Base-by-base conservation (phyloP, 2,329 filamentous ascomycete genomes). In the Fusarium proliferatum region DNA sequence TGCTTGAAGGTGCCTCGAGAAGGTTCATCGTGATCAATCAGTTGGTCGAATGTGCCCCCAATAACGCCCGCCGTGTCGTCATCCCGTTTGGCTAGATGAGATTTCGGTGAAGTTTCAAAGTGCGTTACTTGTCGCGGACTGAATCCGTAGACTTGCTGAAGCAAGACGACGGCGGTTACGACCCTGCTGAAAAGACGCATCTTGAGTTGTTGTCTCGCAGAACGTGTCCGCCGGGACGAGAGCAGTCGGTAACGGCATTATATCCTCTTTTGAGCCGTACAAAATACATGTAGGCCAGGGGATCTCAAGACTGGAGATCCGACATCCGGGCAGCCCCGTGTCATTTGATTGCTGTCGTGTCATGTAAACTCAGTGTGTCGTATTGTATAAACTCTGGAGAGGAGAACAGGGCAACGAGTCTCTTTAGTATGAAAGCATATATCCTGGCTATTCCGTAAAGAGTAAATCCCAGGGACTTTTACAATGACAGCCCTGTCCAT, bases 1-100 rank as follows among this genome's bases (percentile, higher is more conserved):
- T 63, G 61, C 38, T 63, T 48, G 21, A 64, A 64, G 2, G 61
- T 63, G 3, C 61, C 61, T 6, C 41, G 13, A 6, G 61, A 64
- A 26, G 58, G 57, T 6, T 63, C 49, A 16, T 43, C 43, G 26
- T 64, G 61, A 9, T 64, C 45, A 16, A 64, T 53, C 16, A 53
- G 26, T 39, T 64, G 58, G 33, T 64, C 45, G 17, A 64, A 64
- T 15, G 48, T 23, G 8, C 58, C 45, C 4, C 16, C 17, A 13
- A 63, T 4, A 6, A 64, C 61, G 48, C 57, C 43, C 12, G 43
- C 7, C 9, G 57, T 42, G 6, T 62, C 61, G 11, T 38, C 26
- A 8, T 28, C 30, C 15, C 61, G 45, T 17, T 39, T 21, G 7
- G 21, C 5, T 3, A 63, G 38, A 5, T 10, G 30, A 39, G 38